Conservation (phyloP, 176 grass and related monocot species). For the Saccharum spontaneum region DNA sequence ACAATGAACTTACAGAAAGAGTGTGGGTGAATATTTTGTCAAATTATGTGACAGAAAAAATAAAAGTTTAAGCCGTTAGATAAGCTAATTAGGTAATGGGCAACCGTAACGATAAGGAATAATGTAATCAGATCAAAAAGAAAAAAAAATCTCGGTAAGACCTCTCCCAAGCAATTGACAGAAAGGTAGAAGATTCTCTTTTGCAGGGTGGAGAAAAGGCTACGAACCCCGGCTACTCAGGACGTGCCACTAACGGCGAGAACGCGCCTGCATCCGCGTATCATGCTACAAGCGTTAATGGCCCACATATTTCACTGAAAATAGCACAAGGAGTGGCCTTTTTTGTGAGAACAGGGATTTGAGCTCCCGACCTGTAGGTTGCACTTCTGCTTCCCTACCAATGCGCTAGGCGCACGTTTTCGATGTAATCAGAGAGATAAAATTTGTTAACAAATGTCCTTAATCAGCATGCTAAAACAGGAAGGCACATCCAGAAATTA, state of each 20-base stretch:
- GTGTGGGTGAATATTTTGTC: slow-evolving; percentile 6
- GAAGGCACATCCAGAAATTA: background rate
- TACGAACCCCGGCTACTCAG: background rate
- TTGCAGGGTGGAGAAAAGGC: background rate
- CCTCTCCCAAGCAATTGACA: background rate
- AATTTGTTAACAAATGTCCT: slow-evolving; percentile 3
- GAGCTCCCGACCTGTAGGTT: background rate
- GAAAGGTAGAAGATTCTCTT: background rate
- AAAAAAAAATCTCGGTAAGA: background rate
- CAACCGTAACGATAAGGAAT: background rate
- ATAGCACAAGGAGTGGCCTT: background rate
- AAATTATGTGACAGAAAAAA: background rate
- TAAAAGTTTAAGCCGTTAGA: slow-evolving; percentile 22
- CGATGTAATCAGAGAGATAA: background rate
- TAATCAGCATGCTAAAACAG: slow-evolving; percentile 13
- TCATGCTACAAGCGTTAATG: background rate
- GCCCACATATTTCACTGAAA: background rate
- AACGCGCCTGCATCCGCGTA: background rate
- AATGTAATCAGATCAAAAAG: background rate
- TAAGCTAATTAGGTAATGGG: background rate
- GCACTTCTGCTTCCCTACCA: background rate
- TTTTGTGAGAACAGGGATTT: background rate
- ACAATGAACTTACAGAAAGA: background rate
- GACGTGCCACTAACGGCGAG: background rate
- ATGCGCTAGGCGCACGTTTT: background rate